These are phyloP conservation scores for Colletotrichum spinosum DNA, from an alignment of 2,329 filamentous ascomycete species.

Conservation along the genomic window DNA sequence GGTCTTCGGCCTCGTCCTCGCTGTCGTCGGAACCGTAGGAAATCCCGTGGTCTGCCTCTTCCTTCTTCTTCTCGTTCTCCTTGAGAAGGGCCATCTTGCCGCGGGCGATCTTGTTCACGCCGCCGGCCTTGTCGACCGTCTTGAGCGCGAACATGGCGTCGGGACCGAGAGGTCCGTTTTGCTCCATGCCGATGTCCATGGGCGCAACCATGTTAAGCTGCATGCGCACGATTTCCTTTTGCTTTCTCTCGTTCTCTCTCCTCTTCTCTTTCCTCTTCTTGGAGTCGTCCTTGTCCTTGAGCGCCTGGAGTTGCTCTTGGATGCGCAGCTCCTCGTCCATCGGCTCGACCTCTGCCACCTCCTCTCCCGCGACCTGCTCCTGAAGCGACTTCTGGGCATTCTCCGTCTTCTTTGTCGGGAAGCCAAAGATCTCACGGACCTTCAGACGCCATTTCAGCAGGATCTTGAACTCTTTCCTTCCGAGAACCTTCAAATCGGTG, in stretches of 20 bases:
- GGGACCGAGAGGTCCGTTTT: conserved; percentile 80
- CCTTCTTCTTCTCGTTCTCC: conserved; percentile 66
- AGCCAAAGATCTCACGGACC: conserved; percentile 90
- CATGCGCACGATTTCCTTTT: conserved; percentile 94
- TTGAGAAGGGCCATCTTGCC: conserved; percentile 82
- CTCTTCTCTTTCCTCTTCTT: conserved; percentile 86
- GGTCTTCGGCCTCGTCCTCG: conserved; percentile 79
- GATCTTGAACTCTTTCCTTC: conserved; percentile 93
- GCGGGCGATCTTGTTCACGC: conserved; percentile 75
- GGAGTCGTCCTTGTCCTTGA: conserved; percentile 82
- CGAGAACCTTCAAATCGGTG: conserved; percentile 87
- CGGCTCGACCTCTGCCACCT: conserved; percentile 83
- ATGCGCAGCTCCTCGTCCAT: conserved; percentile 97
- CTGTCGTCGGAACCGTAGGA: conserved; percentile 61
- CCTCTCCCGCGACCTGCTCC: conserved; percentile 64
- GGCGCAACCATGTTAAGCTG: conserved; percentile 97
- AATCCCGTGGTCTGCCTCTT: conserved; percentile 71
- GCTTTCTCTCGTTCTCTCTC: conserved; percentile 92
- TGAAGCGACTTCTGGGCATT: conserved; percentile 41
- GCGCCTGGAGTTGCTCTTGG: conserved; percentile 84
- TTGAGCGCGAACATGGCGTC: conserved; percentile 90
- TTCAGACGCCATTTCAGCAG: conserved; percentile 90
- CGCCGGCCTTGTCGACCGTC: conserved; percentile 80
- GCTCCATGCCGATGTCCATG: conserved; percentile 95
- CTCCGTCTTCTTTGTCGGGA: conserved; percentile 78